Evolutionary conservation across 257 asterid species (phyloP).

Genomic region (Primulina huaijiensis): DNA sequence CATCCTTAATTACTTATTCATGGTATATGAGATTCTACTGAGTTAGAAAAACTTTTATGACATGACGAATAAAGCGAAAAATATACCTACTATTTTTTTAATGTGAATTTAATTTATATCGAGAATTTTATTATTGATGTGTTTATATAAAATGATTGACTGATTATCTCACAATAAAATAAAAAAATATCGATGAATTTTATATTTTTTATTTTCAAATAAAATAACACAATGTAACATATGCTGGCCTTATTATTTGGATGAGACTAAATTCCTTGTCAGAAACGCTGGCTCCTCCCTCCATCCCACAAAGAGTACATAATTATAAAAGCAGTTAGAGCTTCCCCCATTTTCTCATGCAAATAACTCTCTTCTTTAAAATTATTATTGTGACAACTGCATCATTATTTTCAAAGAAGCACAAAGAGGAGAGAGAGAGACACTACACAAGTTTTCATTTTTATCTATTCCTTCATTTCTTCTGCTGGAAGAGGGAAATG

Average conservation of each 20-base stretch:
- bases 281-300: background rate
- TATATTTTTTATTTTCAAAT: no score
- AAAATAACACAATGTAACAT: no score
- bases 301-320: background rate
- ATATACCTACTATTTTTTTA: background rate
- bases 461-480: slow-evolving; percentile 1
- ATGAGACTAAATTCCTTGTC: slow-evolving; percentile 4
- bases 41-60: background rate
- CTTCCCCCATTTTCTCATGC: slow-evolving; percentile 37
- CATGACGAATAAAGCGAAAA: background rate
- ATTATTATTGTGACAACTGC: background rate
- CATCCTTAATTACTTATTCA: background rate
- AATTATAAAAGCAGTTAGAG: slow-evolving; percentile 36
- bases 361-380: slow-evolving; percentile 23
- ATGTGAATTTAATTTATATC: no score
- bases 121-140: no score
- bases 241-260: background rate
- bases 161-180: no score
- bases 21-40: background rate
- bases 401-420: slow-evolving; percentile 10
- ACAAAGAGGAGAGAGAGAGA: slow-evolving; percentile 2
- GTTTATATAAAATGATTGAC: no score
- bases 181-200: no score
- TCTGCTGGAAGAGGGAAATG: background rate
- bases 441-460: background rate